A percentile compares a stretch with the other conserved stretches of the same genome.
phyloP scores from a whole-genome alignment of 2,329 filamentous ascomycete species.

The Endothia cerciana region DNA sequence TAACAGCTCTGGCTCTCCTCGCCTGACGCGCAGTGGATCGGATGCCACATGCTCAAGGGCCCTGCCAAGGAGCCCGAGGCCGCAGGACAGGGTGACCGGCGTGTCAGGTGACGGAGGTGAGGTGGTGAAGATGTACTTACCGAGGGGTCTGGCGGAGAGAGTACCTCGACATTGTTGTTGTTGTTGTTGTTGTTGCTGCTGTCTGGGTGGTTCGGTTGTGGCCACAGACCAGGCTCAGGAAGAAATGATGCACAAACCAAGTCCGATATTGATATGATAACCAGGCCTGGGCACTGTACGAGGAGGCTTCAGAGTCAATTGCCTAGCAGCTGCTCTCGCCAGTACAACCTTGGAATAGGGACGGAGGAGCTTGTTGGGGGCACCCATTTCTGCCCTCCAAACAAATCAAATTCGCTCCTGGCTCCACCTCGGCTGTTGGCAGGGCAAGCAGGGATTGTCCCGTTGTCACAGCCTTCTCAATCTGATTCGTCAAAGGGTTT shows the following conservation, averaged over 20 bases:
- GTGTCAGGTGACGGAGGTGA: background rate
- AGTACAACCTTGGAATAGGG: background rate
- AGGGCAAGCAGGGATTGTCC: background rate
- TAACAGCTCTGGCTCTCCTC: background rate
- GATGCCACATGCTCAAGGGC: background rate
- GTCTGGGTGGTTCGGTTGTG: background rate
- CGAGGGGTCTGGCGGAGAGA: background rate
- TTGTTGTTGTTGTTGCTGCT: background rate
- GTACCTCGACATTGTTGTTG: conserved; percentile 7
- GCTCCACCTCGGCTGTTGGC: conserved; percentile 15
- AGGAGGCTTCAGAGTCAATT: background rate
- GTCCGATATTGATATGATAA: background rate
- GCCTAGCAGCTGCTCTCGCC: background rate
- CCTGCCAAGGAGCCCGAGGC: background rate
- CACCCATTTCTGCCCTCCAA: background rate
- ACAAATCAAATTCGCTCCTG: conserved; percentile 2
- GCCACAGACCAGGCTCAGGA: background rate
- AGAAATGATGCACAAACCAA: background rate
- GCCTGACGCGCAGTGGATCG: background rate
- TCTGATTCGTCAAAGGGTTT: no score
- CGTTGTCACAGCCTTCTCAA: background rate
- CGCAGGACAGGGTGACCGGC: background rate
- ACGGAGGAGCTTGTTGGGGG: background rate
- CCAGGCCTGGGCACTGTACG: background rate
- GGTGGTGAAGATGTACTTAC: background rate